Conservation (phyloP, 768 basidiomycete species). For the Mycena filopes region DNA sequence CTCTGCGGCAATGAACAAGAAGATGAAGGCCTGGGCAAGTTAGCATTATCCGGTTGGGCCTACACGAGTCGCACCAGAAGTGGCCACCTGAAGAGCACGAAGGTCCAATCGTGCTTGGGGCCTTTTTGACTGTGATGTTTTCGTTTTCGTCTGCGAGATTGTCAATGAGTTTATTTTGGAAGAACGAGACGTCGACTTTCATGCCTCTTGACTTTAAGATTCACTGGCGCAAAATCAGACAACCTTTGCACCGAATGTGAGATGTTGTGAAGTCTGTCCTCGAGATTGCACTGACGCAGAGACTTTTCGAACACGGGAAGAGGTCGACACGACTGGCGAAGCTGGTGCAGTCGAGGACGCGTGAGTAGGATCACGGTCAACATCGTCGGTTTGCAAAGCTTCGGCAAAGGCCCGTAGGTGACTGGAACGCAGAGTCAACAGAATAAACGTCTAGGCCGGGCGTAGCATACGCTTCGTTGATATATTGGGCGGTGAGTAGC, state of each 20-base stretch:
- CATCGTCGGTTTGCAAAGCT: constrained; percentile 67
- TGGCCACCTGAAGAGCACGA: constrained; percentile 87
- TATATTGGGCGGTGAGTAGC: constrained; percentile 65
- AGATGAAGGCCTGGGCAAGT: constrained; percentile 75
- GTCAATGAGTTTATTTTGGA: constrained; percentile 35
- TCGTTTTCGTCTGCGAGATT: constrained; percentile 44
- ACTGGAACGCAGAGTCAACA: constrained; percentile 35
- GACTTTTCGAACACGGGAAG: constrained; percentile 76
- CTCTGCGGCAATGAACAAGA: constrained; percentile 83
- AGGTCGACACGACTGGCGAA: constrained; percentile 51
- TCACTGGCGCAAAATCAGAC: constrained; percentile 91
- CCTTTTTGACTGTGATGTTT: constrained; percentile 42
- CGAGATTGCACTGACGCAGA: constrained; percentile 56
- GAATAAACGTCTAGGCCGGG: background rate
- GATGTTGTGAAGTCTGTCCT: too few species aligned
- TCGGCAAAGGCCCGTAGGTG: constrained; percentile 81
- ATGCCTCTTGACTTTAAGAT: constrained; percentile 83
- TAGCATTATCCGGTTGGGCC: background rate
- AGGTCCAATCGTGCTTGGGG: constrained; percentile 73
- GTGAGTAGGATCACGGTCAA: constrained; percentile 56
- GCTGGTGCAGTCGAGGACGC: constrained; percentile 45
- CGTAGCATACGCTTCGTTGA: constrained; percentile 70
- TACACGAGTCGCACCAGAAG: constrained; percentile 65
- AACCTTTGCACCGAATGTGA: constrained; percentile 39
- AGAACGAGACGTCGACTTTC: constrained; percentile 29